phyloP scores from a whole-genome alignment of 2,329 filamentous ascomycete species.

The Paraphoma chrysanthemicola region DNA sequence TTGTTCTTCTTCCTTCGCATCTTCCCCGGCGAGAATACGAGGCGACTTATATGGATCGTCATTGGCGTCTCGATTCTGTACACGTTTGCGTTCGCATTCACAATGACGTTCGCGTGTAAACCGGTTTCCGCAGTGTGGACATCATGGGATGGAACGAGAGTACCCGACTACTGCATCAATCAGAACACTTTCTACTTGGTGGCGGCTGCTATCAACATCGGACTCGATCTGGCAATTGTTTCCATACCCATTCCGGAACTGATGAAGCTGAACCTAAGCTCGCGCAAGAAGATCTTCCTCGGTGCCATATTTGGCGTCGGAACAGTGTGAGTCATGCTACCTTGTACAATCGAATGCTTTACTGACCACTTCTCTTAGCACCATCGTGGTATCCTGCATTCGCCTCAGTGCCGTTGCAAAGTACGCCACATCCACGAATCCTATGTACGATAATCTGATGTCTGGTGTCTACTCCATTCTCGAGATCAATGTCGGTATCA shows the following conservation, averaged over 20 bases:
- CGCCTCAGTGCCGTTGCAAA: not conserved
- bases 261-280: conserved; percentile 11
- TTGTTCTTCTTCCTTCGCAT: conserved; percentile 35
- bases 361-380: not conserved
- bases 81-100: conserved; percentile 19
- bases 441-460: conserved; percentile 1
- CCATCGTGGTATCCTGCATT: not conserved
- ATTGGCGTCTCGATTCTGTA: conserved; percentile 12
- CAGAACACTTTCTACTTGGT: conserved; percentile 12
- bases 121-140: conserved; percentile 5
- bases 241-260: conserved; percentile 15
- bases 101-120: conserved; percentile 14
- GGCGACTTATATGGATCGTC: conserved; percentile 6
- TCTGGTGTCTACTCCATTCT: not conserved
- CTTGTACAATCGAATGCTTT: not conserved
- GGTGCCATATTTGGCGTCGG: conserved; percentile 15
- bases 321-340: conserved; percentile 7
- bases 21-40: conserved; percentile 24
- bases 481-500: conserved; percentile 8
- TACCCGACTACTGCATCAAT: conserved; percentile 15
- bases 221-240: conserved; percentile 11
- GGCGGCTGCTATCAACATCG: conserved; percentile 15
- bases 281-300: conserved; percentile 13
- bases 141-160: conserved; percentile 4
- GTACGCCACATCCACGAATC: conserved; percentile 3